Evolutionary conservation across 331 rosid genomes (phyloP), one percentile per base, ranked within the genome.

Genomic region (Pyrus hybrid): DNA sequence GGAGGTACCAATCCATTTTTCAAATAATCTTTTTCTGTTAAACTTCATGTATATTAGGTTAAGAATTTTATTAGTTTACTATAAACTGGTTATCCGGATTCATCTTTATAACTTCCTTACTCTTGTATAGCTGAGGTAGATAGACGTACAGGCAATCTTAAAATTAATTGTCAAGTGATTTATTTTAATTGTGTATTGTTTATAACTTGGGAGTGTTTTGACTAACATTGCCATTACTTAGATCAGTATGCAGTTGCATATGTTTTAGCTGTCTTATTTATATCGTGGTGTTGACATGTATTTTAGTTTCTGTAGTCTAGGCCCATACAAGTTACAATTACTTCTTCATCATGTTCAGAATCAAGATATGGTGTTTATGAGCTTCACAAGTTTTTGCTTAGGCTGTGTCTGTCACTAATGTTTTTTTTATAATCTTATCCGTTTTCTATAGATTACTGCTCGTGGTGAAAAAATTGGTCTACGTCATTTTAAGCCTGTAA

Each of bases 401-500:
- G 35, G 47, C 30, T 66, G 43, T 67, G n/a, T 65, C 25, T 75
- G 14, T 66, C 14, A 51, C 21, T 80, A n/a, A 56, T n/a, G 20
- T 79, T 26, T 73, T 37, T 29, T 43, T 76, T 49, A 28, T 77
- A 3, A 35, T 73, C 63, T 68, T 45, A 54, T 68, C 47, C 25
- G 5, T 51, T 76, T 67, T n/a, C 75, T 67, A 14, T 73, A 94
- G 98, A 85, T 94, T 56, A 80, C 80, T 66, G 84, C 88, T 51
- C 76, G 74, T 10, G 98, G 91, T 6, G 86, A 85, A 82, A 86
- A 80, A 70, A 74, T 94, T 85, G 93, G 97, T 66, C 85, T 94
- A 51, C 88, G 84, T 75, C 96, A 94, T 87, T 94, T 94, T 80
- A 79, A 79, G 77, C 96, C 97, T 12, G 79, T 94, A 68, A 90